A percentile compares a stretch with the other conserved stretches of the same genome.
phyloP scores from a whole-genome alignment of 1,284 basidiomycete genomes.

The Sanghuangporus sanghuang region DNA sequence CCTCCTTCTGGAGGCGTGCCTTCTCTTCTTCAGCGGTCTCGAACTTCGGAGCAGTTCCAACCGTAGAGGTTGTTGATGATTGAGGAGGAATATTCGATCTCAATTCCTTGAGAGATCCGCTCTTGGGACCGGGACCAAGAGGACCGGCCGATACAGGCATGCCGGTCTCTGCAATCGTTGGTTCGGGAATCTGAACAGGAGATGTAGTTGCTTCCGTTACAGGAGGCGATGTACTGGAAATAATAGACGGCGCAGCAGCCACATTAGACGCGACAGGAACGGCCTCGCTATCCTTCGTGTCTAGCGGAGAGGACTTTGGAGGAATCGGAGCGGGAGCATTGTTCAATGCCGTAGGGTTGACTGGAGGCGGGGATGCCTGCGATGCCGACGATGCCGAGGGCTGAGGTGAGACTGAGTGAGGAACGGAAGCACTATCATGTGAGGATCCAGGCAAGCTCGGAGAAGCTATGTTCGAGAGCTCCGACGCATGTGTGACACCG shows the following conservation, averaged over 20 bases:
- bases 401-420: constrained; percentile 1
- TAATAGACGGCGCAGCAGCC: not conserved
- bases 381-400: constrained; percentile 1
- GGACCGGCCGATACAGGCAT: constrained; percentile 46
- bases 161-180: constrained; percentile 62
- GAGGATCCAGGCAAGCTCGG: constrained; percentile 27
- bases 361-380: constrained; percentile 32
- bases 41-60: constrained; percentile 12
- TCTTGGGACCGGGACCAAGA: constrained; percentile 57
- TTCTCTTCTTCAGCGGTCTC: constrained; percentile 41
- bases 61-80: not conserved
- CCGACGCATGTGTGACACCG: constrained; percentile 72
- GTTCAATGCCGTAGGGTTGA: constrained; percentile 51
- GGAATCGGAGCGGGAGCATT: constrained; percentile 51
- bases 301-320: constrained; percentile 14
- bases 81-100: constrained; percentile 29
- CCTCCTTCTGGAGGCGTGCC: constrained; percentile 34
- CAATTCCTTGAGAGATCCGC: constrained; percentile 54
- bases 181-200: constrained; percentile 27
- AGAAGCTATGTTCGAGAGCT: constrained; percentile 54
- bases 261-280: constrained; percentile 7
- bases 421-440: constrained; percentile 7
- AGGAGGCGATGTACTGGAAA: constrained; percentile 9
- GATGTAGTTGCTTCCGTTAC: constrained; percentile 28
- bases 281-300: not conserved